Conservation (phyloP, 108 stramenopile species). For the Cyclotella atomus region DNA sequence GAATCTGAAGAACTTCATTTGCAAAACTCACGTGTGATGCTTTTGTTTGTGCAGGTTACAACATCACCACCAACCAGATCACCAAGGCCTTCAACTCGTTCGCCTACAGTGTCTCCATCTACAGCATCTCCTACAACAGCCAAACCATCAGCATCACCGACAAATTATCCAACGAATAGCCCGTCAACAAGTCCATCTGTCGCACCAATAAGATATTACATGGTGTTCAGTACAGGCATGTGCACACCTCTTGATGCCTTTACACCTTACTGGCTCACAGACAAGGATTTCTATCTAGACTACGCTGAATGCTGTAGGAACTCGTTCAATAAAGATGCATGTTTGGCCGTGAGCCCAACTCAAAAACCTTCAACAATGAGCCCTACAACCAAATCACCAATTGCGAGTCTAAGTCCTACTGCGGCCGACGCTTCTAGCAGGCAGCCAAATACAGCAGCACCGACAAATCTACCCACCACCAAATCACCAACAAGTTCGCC, state of each 20-base stretch:
- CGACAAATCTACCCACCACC: too few species aligned
- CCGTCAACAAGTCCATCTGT: too few species aligned
- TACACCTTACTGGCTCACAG: background rate
- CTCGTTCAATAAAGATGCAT: background rate
- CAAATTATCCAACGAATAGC: background rate
- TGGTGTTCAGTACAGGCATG: background rate
- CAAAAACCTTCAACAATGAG: background rate
- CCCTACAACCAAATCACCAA: background rate
- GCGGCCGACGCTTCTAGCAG: background rate
- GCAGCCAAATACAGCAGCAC: background rate
- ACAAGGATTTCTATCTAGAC: background rate
- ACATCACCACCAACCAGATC: background rate
- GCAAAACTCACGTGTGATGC: too few species aligned
- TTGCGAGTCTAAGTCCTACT: too few species aligned
- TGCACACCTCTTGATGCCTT: background rate
- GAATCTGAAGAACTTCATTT: background rate
- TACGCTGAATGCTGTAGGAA: background rate
- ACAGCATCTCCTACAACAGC: background rate
- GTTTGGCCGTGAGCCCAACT: background rate
- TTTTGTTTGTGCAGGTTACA: background rate
- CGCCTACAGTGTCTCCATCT: background rate
- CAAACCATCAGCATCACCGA: background rate
- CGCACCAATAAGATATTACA: background rate
- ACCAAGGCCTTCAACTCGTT: background rate
- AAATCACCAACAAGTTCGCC: background rate